Evolutionary conservation across 495 filamentous ascomycete genomes (phyloP).

Genomic region (Rostrohypoxylon terebratum): DNA sequence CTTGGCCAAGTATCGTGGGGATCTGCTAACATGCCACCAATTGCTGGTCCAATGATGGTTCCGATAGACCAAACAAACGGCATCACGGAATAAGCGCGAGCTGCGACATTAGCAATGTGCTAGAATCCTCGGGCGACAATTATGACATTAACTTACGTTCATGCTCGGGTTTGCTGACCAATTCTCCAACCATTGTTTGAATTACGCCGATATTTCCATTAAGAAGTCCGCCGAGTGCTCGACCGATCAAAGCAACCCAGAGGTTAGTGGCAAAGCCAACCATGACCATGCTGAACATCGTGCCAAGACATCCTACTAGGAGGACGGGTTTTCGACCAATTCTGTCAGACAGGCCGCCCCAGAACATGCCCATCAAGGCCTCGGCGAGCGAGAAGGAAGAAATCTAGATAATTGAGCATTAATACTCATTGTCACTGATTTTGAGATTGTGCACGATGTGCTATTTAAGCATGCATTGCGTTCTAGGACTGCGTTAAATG

Average conservation of each 20-base stretch:
- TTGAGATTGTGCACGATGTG: background rate
- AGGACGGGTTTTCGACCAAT: constrained; percentile 88
- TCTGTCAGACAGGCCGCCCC: constrained; percentile 84
- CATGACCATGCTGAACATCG: constrained; percentile 79
- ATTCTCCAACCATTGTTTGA: constrained; percentile 90
- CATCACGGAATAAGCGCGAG: constrained; percentile 83
- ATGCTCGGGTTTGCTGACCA: constrained; percentile 81
- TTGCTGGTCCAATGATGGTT: constrained; percentile 83
- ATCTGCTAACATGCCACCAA: constrained; percentile 82
- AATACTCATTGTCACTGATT: constrained; percentile 3
- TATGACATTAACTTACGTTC: constrained; percentile 71
- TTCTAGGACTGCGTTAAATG: background rate
- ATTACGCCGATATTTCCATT: constrained; percentile 93
- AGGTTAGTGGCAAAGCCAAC: constrained; percentile 87
- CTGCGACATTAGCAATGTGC: constrained; percentile 58
- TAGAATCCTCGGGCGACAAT: background rate
- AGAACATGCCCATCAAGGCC: constrained; percentile 83
- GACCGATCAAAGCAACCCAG: constrained; percentile 78
- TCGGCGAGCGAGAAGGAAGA: constrained; percentile 86
- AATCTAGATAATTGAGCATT: constrained; percentile 55
- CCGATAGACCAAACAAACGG: constrained; percentile 90
- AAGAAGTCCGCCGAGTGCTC: constrained; percentile 80
- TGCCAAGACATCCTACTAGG: constrained; percentile 81
- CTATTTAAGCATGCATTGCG: background rate
- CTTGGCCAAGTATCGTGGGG: constrained; percentile 76